Conservation (phyloP, 108 stramenopile species). For the Cylindrotheca closterium region DNA sequence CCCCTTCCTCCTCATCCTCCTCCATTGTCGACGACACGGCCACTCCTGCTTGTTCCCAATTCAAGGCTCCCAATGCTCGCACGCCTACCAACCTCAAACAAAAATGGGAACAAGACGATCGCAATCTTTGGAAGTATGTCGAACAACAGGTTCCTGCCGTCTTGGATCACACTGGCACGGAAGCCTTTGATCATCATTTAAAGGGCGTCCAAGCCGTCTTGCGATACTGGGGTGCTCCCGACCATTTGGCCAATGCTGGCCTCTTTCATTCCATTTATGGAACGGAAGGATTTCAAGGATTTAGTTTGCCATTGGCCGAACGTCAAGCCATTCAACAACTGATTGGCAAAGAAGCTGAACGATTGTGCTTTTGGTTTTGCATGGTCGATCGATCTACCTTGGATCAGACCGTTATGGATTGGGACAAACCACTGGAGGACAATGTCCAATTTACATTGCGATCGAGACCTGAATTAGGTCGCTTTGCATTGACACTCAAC, state of each 20-base stretch:
- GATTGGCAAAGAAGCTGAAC: slow-evolving; percentile 70
- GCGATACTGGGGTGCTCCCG: slow-evolving; percentile 62
- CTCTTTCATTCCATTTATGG: slow-evolving; percentile 82
- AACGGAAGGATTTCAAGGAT: slow-evolving; percentile 82
- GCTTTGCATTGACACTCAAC: slow-evolving; percentile 51
- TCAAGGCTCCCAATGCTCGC: slow-evolving; percentile 58
- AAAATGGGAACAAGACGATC: slow-evolving; percentile 48
- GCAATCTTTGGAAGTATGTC: slow-evolving; percentile 48
- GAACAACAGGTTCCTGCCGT: slow-evolving; percentile 52
- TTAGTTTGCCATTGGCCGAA: slow-evolving; percentile 55
- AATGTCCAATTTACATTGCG: slow-evolving; percentile 24
- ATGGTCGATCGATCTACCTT: slow-evolving; percentile 74
- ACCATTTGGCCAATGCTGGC: slow-evolving; percentile 52
- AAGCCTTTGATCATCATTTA: slow-evolving; percentile 71
- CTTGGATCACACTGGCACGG: slow-evolving; percentile 67
- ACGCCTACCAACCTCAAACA: slow-evolving; percentile 29
- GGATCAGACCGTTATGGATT: slow-evolving; percentile 61
- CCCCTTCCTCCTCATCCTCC: neutral
- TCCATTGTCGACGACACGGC: too few relatives aligned
- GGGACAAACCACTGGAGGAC: slow-evolving; percentile 24
- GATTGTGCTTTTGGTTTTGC: slow-evolving; percentile 70
- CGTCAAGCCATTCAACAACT: slow-evolving; percentile 43
- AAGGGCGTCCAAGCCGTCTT: slow-evolving; percentile 62
- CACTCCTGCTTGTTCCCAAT: slow-evolving; percentile 21
- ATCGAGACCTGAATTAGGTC: slow-evolving; percentile 70